Evolutionary conservation across 108 stramenopile genomes (phyloP).

Genomic region (Bacterosira constricta): DNA sequence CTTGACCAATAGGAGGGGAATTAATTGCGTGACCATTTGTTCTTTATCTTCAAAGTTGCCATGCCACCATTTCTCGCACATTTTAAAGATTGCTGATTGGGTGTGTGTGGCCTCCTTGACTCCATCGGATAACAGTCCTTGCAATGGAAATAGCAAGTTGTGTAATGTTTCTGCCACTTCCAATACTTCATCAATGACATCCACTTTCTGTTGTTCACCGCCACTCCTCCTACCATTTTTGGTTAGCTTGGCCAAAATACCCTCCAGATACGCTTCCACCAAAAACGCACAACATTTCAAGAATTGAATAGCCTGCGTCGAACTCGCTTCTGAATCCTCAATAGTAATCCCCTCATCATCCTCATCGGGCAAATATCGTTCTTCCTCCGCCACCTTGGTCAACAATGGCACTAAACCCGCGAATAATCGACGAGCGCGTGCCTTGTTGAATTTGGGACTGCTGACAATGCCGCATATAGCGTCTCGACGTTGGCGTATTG

Average conservation of each 20-base stretch:
- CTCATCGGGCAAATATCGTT: conserved; percentile 8
- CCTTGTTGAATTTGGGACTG: conserved; percentile 18
- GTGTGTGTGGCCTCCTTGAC: conserved; percentile 49
- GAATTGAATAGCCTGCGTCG: conserved; percentile 50
- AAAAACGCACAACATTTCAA: conserved; percentile 49
- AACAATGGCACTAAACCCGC: conserved; percentile 15
- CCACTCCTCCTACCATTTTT: neutral
- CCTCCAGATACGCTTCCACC: conserved; percentile 55
- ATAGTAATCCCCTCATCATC: conserved; percentile 4
- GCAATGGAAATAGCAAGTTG: conserved; percentile 64
- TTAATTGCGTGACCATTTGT: conserved; percentile 70
- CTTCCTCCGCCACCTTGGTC: conserved; percentile 21
- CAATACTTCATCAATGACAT: conserved; percentile 63
- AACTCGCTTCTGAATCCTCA: conserved; percentile 19
- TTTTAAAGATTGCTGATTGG: conserved; percentile 58
- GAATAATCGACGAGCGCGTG: conserved; percentile 28
- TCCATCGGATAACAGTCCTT: conserved; percentile 61
- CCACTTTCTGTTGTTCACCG: neutral
- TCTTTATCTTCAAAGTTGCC: conserved; percentile 71
- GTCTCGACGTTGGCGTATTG: conserved; percentile 2
- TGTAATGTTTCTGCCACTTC: conserved; percentile 69
- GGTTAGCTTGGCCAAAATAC: conserved; percentile 1
- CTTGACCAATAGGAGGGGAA: conserved; percentile 72
- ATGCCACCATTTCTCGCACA: conserved; percentile 92
- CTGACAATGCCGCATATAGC: conserved; percentile 20